Percentiles rank a stretch among this genome's conserved stretches.
Evolutionary conservation across 345 rosid genomes (phyloP).

Genomic region (Melaleuca alternifolia): DNA sequence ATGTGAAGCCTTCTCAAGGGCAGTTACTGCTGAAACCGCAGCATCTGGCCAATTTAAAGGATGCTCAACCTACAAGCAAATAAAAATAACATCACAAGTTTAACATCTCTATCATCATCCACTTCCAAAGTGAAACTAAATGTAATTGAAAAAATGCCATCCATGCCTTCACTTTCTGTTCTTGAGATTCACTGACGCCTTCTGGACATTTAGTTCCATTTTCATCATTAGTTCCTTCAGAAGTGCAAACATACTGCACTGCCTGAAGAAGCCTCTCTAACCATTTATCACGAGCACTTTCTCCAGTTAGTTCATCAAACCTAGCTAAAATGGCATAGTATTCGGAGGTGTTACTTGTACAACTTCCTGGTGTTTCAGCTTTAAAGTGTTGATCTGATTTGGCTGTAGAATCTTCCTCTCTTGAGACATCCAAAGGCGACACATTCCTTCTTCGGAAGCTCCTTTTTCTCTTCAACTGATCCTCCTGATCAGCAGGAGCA

Average conservation of each 20-base stretch:
- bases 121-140: not conserved
- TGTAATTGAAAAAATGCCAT: not conserved
- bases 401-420: conserved; percentile 47
- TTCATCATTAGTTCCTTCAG: conserved; percentile 22
- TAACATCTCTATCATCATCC: not conserved
- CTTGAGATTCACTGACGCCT: conserved; percentile 34
- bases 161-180: conserved; percentile 33
- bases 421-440: conserved; percentile 70
- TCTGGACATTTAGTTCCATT: conserved; percentile 18
- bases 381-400: conserved; percentile 32
- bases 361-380: conserved; percentile 89
- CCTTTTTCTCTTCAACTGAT: conserved; percentile 34
- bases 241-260: conserved; percentile 50
- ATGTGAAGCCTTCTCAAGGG: conserved; percentile 83
- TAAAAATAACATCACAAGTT: not conserved
- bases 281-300: conserved; percentile 76
- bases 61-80: conserved; percentile 32
- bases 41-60: conserved; percentile 79
- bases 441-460: conserved; percentile 29
- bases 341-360: conserved; percentile 43
- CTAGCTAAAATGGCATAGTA: conserved; percentile 40
- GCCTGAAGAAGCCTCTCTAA: conserved; percentile 82
- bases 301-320: conserved; percentile 61
- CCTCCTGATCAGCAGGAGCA: conserved; percentile 35
- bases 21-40: conserved; percentile 63